Base-by-base conservation (phyloP, 1,284 basidiomycete species). In the Pisolithus thermaeus region DNA sequence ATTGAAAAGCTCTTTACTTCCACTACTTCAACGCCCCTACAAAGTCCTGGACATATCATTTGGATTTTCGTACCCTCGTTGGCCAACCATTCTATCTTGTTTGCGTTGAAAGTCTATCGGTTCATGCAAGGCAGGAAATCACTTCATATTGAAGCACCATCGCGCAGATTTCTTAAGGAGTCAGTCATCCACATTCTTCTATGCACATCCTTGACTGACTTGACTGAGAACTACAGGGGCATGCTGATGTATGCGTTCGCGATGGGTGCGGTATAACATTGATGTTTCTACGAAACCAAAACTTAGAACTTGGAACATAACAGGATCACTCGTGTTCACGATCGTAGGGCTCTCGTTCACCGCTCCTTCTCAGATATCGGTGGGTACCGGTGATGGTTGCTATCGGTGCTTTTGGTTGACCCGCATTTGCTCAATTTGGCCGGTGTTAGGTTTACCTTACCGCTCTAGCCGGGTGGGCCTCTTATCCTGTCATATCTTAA, bases 201-300 rank as follows among this genome's bases (percentile, higher is more conserved):
- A 11, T 11, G 38, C 25, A 23, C 36, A 23, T 8, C 20, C 22
- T 14, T 42, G 20, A 20, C 18, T 53, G 23, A 44, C 14, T 23
- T 25, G 16, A n/a, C 25, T 20, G 14, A 16, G 27, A 9, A 36
- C 12, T 35, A 4, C n/a, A 56, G 54, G 41, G 49, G 53, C 2
- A 39, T 55, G 35, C 23, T 55, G 7, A 45, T 54, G 53, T 56
- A 56, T 48, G 28, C 38, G 20, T 55, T 54, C 38, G 54, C 53
- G 32, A 47, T 32, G 9, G 54, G 54, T 54, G 32, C 27, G 36
- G 53, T 41, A 5, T 9, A 28, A 30, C 23, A n/a, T 22, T 38
- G 20, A 36, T 20, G 18, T 18, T 37, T 41, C 14, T n/a, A 16
- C 32, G 18, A 40, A 3, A 36, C n/a, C 32, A 14, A 22, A 5